Conservation (phyloP, 768 basidiomycete species). For the Leccinum subgranulosum region DNA sequence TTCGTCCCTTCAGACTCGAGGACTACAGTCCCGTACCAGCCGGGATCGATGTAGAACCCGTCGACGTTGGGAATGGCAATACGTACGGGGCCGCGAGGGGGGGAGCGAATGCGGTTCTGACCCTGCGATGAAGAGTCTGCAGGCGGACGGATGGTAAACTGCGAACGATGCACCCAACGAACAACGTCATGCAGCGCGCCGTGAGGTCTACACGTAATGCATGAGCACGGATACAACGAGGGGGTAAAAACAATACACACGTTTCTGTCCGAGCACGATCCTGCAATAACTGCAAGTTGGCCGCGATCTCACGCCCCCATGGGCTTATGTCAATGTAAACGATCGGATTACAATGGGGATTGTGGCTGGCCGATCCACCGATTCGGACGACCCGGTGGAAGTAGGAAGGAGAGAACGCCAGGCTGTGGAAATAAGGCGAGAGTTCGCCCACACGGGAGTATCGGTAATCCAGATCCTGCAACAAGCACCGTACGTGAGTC, state of each 20-base stretch:
- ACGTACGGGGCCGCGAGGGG: slow-evolving; percentile 13
- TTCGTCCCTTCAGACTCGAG: slow-evolving; percentile 88
- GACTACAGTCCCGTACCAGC: slow-evolving; percentile 82
- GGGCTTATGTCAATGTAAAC: slow-evolving; percentile 71
- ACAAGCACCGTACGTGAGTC: slow-evolving; percentile 1
- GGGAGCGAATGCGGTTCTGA: slow-evolving; percentile 26
- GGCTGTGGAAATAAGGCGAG: slow-evolving; percentile 73
- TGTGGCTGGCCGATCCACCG: slow-evolving; percentile 27
- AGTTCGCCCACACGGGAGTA: slow-evolving; percentile 75
- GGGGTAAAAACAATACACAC: slow-evolving; percentile 43
- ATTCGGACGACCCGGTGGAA: slow-evolving; percentile 83
- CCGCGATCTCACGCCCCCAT: slow-evolving; percentile 76
- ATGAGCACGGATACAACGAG: slow-evolving; percentile 4
- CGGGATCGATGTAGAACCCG: slow-evolving; percentile 62
- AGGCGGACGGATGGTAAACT: slow-evolving; percentile 62
- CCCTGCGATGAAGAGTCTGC: slow-evolving; percentile 30
- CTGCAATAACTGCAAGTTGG: slow-evolving; percentile 72
- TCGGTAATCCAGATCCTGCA: slow-evolving; percentile 80
- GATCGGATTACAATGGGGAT: slow-evolving; percentile 56
- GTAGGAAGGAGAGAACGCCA: slow-evolving; percentile 85
- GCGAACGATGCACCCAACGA: slow-evolving; percentile 81
- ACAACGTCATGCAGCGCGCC: slow-evolving; percentile 78
- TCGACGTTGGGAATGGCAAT: slow-evolving; percentile 55
- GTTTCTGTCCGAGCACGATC: slow-evolving; percentile 78
- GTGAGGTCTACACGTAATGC: slow-evolving; percentile 53